A percentile compares a stretch with the other conserved stretches of the same genome.
Evolutionary conservation across 257 asterid genomes (phyloP).

Genomic region (Oldenlandia corymbosa): DNA sequence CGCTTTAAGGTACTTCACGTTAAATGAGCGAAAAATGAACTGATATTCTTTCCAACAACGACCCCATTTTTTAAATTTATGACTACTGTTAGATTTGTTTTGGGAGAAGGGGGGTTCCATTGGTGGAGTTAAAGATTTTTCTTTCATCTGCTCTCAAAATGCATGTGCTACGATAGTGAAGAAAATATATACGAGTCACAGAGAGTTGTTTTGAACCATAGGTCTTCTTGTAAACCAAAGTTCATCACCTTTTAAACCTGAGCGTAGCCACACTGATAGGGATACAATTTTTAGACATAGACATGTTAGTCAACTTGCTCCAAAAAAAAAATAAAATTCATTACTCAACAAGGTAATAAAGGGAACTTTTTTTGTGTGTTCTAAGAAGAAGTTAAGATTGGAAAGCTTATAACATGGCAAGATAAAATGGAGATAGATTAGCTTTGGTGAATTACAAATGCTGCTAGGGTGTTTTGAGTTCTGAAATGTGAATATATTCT

Average conservation of each 20-base stretch:
- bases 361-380: not conserved
- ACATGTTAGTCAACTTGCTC: not conserved
- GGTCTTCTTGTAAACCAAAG: not conserved
- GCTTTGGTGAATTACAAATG: too few relatives aligned
- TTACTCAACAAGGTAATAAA: not conserved
- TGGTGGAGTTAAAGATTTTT: not conserved
- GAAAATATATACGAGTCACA: not conserved
- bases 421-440: not conserved
- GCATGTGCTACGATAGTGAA: not conserved
- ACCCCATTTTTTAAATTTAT: too few relatives aligned
- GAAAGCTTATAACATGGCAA: not conserved
- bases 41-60: not conserved
- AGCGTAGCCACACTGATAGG: too few relatives aligned
- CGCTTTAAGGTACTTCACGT: slow-evolving; percentile 53
- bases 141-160: not conserved
- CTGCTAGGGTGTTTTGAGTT: too few relatives aligned
- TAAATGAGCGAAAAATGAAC: not conserved
- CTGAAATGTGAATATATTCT: not conserved
- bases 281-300: not conserved
- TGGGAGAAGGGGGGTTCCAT: too few relatives aligned
- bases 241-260: too few relatives aligned
- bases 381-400: not conserved
- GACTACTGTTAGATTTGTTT: too few relatives aligned
- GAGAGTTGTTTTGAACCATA: too few relatives aligned
- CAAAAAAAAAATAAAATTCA: too few relatives aligned